Evolutionary conservation across 2,329 filamentous ascomycete genomes (phyloP).

Genomic region (Trichophyton schoenleinii): DNA sequence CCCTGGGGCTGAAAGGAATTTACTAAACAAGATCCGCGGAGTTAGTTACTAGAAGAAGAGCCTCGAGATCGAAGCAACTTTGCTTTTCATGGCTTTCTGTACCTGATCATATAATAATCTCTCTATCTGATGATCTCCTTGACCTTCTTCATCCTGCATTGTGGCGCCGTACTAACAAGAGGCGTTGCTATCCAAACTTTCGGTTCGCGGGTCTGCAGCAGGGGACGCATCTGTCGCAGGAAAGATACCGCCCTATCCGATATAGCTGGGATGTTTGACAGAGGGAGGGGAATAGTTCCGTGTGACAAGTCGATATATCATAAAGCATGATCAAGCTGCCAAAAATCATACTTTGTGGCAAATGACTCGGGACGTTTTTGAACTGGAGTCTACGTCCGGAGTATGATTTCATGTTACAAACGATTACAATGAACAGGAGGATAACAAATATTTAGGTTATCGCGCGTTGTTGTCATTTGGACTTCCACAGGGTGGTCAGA

Average conservation of each 20-base stretch:
- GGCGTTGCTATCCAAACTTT: not conserved
- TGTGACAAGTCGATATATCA: conserved; percentile 2
- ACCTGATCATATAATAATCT: not conserved
- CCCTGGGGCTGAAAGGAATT: not conserved
- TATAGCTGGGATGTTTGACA: not conserved
- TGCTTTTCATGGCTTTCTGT: not conserved
- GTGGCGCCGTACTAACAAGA: not conserved
- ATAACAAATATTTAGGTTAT: not conserved
- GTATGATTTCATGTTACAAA: no score
- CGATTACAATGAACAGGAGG: no score
- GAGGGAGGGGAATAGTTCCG: not conserved
- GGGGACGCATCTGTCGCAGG: not conserved
- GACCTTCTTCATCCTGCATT: not conserved
- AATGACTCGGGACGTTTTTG: not conserved
- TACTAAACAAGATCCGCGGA: not conserved
- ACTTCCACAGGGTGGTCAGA: not conserved
- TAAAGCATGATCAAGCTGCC: not conserved
- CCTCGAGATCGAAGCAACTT: not conserved
- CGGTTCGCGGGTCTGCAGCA: not conserved
- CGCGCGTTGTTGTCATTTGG: not conserved
- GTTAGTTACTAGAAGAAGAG: not conserved
- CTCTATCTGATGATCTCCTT: not conserved
- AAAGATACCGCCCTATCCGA: not conserved
- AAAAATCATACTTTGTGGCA: conserved; percentile 2
- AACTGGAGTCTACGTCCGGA: no score